These are phyloP conservation scores for Claviceps pusilla DNA, from an alignment of 2,329 filamentous ascomycete genomes.

Conservation along the genomic window DNA sequence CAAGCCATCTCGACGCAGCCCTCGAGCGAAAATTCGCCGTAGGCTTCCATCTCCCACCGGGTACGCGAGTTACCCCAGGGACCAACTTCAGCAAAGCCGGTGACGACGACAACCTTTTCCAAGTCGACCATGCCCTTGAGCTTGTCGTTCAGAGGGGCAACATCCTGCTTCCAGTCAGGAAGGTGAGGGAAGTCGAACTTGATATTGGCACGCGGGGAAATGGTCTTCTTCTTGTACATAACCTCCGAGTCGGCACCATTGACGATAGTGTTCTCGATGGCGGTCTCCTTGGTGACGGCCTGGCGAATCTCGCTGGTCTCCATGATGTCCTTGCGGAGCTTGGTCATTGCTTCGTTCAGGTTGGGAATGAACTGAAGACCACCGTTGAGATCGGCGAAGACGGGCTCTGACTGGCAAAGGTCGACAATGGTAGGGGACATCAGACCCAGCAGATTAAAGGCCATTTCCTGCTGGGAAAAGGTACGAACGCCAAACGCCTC, in stretches of 20 bases:
- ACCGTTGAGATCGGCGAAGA: constrained; percentile 94
- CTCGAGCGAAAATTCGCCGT: constrained; percentile 91
- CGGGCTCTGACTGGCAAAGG: constrained; percentile 85
- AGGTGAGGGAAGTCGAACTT: constrained; percentile 89
- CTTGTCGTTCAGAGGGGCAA: constrained; percentile 73
- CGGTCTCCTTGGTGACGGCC: constrained; percentile 87
- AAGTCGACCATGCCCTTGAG: constrained; percentile 98
- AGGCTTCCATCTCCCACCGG: constrained; percentile 97
- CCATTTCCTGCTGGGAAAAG: constrained; percentile 99
- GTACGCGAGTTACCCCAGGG: constrained; percentile 98
- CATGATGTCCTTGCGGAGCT: constrained; percentile 83
- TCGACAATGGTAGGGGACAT: constrained; percentile 92
- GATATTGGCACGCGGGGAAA: constrained; percentile 91
- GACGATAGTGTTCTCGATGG: constrained; percentile 92
- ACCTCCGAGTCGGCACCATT: constrained; percentile 87
- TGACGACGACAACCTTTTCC: constrained; percentile 94
- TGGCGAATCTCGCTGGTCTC: constrained; percentile 87
- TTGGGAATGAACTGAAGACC: constrained; percentile 95
- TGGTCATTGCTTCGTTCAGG: constrained; percentile 85
- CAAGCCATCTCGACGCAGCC: constrained; percentile 98
- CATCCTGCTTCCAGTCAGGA: constrained; percentile 80
- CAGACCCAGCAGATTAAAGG: constrained; percentile 90
- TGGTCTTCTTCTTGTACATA: constrained; percentile 84
- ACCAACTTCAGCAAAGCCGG: constrained; percentile 88
- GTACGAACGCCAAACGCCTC: constrained; percentile 94